Percentiles rank a stretch among this genome's conserved stretches.
Evolutionary conservation across 1,139 yeast genomes (phyloP).

Genomic region (Debaryomycetaceae sp.): DNA sequence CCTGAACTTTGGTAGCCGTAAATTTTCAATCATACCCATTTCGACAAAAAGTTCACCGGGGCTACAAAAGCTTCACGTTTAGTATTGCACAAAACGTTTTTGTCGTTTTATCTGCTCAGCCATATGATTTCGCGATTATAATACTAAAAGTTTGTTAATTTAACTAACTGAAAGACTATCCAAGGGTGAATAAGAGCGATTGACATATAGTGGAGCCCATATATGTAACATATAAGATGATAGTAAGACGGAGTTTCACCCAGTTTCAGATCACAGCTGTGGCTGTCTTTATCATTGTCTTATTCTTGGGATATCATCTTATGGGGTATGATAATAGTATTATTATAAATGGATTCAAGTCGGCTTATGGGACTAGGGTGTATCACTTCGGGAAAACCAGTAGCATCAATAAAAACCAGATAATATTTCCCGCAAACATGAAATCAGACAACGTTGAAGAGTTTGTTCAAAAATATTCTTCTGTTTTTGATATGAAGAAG

Average conservation of each 20-base stretch:
- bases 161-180: too few species aligned
- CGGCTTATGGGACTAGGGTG: constrained; percentile 10
- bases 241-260: neutral
- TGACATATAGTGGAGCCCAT: too few species aligned
- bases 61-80: too few species aligned
- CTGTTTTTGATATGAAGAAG: constrained; percentile 3
- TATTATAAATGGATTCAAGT: constrained; percentile 7
- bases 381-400: constrained; percentile 6
- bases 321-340: constrained; percentile 3
- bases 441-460: constrained; percentile 8
- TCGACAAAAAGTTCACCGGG: too few species aligned
- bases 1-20: too few species aligned
- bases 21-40: too few species aligned
- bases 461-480: constrained; percentile 8
- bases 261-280: neutral
- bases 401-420: constrained; percentile 14
- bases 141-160: too few species aligned
- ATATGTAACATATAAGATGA: neutral
- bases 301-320: constrained; percentile 4
- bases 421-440: constrained; percentile 14
- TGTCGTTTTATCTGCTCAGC: neutral
- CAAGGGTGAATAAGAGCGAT: too few species aligned
- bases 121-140: neutral
- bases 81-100: neutral
- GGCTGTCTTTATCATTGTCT: constrained; percentile 1